Evolutionary conservation across 2,329 filamentous ascomycete genomes (phyloP), one percentile per base, ranked within the genome.

Genomic region (Magnaporthiopsis rhizophila): DNA sequence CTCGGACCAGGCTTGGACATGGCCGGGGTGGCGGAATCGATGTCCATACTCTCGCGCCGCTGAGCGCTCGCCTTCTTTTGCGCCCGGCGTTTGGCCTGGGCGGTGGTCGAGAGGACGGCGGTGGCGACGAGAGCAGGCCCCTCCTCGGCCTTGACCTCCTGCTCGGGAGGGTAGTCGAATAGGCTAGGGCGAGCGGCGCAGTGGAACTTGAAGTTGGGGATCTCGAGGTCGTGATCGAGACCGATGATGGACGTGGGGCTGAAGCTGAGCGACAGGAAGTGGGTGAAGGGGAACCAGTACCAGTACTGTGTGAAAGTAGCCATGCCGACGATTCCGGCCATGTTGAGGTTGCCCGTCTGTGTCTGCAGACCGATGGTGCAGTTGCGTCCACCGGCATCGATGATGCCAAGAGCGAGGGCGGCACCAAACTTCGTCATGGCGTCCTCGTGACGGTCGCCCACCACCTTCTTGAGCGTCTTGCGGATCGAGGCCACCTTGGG

Each of bases 261-360:
- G 78, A 99, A 98, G 72, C 92, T 93, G 67, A 99, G 83, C 0
- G 94, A 96, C 65, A 99, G 77, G 86, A 99, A 99, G 78, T 99
- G 95, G 36, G 95, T 96, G 72, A 98, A 89, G 66, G 95, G 95
- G 86, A 99, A 99, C 95, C 95, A 99, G 81, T 99, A 99, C 95
- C 95, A 99, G 81, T 99, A 99, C 76, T 99, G 95, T 11, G 93
- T 96, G 79, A 99, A 99, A 64, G 99, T 90, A 34, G 92, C 94
- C 88, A 97, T 97, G 69, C 95, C 96, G 24, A 99, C 93, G 69
- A 99, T 96, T 67, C 92, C 96, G 24, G 93, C 88, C 93, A 99
- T 97, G 82, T 99, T 98, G 69, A 99, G 86, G 74, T 97, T 99
- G 68, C 96, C 96, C 0, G 94, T 97, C 78, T 97, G 95, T 1